Percentiles rank a stretch among this genome's conserved stretches.
Evolutionary conservation across 1,284 basidiomycete species (phyloP).

Genomic region (Pascua sp.): DNA sequence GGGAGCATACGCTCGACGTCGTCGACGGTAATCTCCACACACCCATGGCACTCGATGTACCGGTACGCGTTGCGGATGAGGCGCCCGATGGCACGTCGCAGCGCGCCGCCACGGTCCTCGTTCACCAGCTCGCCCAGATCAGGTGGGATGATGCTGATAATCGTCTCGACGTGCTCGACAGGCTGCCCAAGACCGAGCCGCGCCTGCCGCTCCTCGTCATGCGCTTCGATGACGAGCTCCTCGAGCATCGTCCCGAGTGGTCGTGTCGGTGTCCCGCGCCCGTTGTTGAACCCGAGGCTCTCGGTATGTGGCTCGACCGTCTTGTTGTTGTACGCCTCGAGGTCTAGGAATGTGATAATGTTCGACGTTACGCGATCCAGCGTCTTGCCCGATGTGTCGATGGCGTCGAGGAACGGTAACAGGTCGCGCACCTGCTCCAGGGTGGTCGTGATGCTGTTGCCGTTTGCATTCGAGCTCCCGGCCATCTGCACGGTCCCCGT

Average conservation of each 20-base stretch:
- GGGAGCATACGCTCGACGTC: constrained; percentile 33
- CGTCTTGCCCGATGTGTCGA: constrained; percentile 44
- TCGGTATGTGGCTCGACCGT: neutral
- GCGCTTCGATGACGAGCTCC: constrained; percentile 37
- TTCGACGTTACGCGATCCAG: constrained; percentile 47
- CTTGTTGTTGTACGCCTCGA: constrained; percentile 34
- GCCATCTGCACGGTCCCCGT: constrained; percentile 2
- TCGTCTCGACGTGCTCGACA: constrained; percentile 31
- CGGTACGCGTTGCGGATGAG: constrained; percentile 45
- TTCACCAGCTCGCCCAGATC: constrained; percentile 35
- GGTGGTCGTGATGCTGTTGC: constrained; percentile 14
- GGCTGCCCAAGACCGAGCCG: constrained; percentile 31
- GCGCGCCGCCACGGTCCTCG: constrained; percentile 40
- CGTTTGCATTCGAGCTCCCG: neutral
- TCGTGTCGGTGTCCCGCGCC: constrained; percentile 1
- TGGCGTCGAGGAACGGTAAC: constrained; percentile 41
- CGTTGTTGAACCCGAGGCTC: no score
- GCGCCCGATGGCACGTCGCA: constrained; percentile 37
- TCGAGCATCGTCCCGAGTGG: constrained; percentile 40
- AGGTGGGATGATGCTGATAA: constrained; percentile 43
- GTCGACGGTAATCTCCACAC: constrained; percentile 42
- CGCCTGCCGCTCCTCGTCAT: constrained; percentile 30
- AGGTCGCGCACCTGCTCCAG: constrained; percentile 40
- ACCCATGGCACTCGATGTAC: constrained; percentile 42
- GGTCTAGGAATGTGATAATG: constrained; percentile 43